Evolutionary conservation across 495 filamentous ascomycete species (phyloP), one percentile per base, ranked within the genome.

Genomic region (Podospora appendiculata): DNA sequence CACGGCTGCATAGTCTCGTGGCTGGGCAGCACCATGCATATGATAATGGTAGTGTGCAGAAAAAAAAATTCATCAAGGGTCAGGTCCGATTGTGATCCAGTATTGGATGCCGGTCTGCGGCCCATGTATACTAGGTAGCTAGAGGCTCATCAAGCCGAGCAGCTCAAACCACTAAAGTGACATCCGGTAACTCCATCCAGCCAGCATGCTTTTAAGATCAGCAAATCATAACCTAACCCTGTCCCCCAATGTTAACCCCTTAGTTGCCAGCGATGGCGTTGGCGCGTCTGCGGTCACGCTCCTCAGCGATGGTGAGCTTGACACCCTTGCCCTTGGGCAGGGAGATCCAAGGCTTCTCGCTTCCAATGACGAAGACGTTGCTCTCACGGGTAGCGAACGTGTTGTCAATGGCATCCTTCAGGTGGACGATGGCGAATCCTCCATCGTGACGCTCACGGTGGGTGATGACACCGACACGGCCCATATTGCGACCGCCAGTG

Each of bases 321-420:
- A 98, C 93, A 84, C 93, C 94, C 84, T 94, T 95, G 79, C 93
- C 93, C 89, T 97, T 97, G 70, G 93, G 94, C 62, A 97, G 83
- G 67, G 88, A 94, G 69, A 98, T 82, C 94, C 93, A 98, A 58
- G 93, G 90, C 86, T 96, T 96, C 64, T 98, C 94, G 62, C 82
- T 78, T 50, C 93, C 93, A 62, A 98, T 96, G 76, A 97, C 84
- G 77, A 96, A 96, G 59, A 97, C 90, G 87, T 98, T 98, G 79
- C 75, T 85, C 80, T 97, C 89, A 70, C 93, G 93, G 65, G 93
- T 98, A 63, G 94, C 90, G 79, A 96, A 98, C 65, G 88, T 87
- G 84, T 97, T 98, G 83, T 97, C 93, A 72, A 98, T 87, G 58
- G 90, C 93, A 67, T 98, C 93, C 86, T 98, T 96, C 74, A 98